Evolutionary conservation across 2,329 filamentous ascomycete species (phyloP).

Genomic region (Cladophialophora immunda): DNA sequence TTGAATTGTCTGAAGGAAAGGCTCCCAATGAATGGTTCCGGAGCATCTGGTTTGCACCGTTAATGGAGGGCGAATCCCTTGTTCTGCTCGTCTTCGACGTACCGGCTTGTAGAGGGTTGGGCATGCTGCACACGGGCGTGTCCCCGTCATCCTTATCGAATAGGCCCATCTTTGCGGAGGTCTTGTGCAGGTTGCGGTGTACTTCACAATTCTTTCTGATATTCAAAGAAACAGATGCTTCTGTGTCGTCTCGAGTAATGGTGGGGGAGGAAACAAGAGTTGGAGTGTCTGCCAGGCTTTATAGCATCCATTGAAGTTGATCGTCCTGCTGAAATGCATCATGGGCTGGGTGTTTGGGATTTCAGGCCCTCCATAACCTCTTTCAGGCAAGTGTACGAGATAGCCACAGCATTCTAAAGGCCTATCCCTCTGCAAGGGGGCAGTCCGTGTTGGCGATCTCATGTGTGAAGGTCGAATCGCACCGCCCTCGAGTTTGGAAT

Average conservation of each 20-base stretch:
- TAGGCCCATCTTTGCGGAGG: constrained; percentile 11
- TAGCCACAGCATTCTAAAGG: not conserved
- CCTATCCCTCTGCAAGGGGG: not conserved
- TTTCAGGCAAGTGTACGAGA: not conserved
- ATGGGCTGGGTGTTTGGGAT: not conserved
- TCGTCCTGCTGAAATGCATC: not conserved
- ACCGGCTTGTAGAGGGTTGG: constrained; percentile 15
- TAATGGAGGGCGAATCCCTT: not conserved
- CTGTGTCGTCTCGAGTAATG: not conserved
- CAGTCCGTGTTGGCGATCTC: not conserved
- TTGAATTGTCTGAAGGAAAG: constrained; percentile 48
- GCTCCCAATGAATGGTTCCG: constrained; percentile 38
- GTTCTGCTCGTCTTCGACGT: not conserved
- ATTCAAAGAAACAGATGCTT: not conserved
- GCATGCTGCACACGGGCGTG: constrained; percentile 12
- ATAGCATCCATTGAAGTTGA: constrained; percentile 3
- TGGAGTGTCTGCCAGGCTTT: not conserved
- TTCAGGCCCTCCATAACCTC: not conserved
- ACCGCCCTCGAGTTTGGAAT: not conserved
- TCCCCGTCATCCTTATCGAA: constrained; percentile 2
- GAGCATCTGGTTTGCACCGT: constrained; percentile 13
- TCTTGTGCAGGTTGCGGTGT: not conserved
- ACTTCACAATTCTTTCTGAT: not conserved
- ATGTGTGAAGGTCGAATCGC: not conserved
- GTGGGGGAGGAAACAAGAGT: not conserved